These are phyloP conservation scores for Phycomyces blakesleeanus DNA, from an alignment of 192 early-diverging fungal species.

Conservation along the genomic window DNA sequence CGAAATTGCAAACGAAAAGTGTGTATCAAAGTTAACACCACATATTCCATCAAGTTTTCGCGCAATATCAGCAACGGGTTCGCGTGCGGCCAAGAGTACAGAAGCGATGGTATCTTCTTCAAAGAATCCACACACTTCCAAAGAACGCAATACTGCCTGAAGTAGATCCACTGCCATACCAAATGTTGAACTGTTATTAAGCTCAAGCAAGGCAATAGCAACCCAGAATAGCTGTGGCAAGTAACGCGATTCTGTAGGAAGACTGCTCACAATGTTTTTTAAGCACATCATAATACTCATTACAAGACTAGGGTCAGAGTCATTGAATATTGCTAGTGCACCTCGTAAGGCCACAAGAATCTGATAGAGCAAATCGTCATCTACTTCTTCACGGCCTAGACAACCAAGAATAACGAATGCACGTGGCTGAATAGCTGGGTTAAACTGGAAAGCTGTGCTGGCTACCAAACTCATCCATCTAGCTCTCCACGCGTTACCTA, in stretches of 20 bases:
- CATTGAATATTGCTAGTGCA: conserved; percentile 77
- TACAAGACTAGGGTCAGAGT: conserved; percentile 71
- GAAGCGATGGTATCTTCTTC: conserved; percentile 57
- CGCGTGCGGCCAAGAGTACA: conserved; percentile 63
- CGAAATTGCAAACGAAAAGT: conserved; percentile 82
- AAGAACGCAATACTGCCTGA: conserved; percentile 63
- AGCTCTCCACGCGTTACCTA: conserved; percentile 75
- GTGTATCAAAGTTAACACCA: conserved; percentile 75
- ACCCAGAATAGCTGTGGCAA: conserved; percentile 87
- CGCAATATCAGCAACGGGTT: conserved; percentile 64
- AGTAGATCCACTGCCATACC: conserved; percentile 61
- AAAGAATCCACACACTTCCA: conserved; percentile 68
- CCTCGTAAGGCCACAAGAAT: conserved; percentile 83
- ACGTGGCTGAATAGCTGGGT: conserved; percentile 87
- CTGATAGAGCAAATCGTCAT: conserved; percentile 88
- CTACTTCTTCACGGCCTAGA: conserved; percentile 80
- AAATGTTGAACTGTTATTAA: conserved; percentile 76
- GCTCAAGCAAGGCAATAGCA: conserved; percentile 75
- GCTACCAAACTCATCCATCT: conserved; percentile 88
- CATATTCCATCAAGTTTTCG: conserved; percentile 62
- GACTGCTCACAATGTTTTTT: conserved; percentile 73
- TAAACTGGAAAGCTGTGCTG: conserved; percentile 87
- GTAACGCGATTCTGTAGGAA: conserved; percentile 73
- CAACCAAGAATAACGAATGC: conserved; percentile 88
- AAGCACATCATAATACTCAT: conserved; percentile 83